Base-by-base conservation (phyloP, 2,329 filamentous ascomycete species). In the Plectosphaerella sp. region DNA sequence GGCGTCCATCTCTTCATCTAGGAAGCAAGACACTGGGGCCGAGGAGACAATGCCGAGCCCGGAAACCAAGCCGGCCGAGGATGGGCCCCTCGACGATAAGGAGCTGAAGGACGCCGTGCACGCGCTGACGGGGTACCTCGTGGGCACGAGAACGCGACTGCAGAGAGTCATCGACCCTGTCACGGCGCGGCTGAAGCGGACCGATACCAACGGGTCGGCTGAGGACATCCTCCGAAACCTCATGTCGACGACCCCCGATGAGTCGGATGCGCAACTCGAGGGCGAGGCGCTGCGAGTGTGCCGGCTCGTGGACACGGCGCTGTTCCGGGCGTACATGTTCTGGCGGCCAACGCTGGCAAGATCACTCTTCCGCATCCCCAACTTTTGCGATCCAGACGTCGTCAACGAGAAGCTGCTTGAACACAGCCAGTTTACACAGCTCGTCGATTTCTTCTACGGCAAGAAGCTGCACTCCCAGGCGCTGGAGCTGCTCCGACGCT, bases 381-480 rank as follows among this genome's bases (percentile, higher is more conserved):
- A 99, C 67, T 97, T 97, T 65, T 97, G 94, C 67, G 93, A 99
- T 61, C 93, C 94, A 0, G 87, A 90, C 28, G 94, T 97, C 3
- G 93, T 99, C 20, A 94, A 96, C 65, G 89, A 96, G 68, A 91
- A 91, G 61, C 75, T 99, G 5, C 84, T 96, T 54, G 90, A 96
- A 66, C 90, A 87, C 41, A 89, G 89, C 53, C 84, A 92, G 33
- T 97, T 96, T 69, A 93, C 87, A 49, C 93, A 97, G 70, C 76
- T 99, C 2, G 91, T 99, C n/a, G 93, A 97, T 67, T 99, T 99
- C 65, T 86, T 97, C 59, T 91, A 95, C 62, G 94, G 94, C 57
- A 99, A 99, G 73, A 92, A 88, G 67, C 79, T 97, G 41, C 94
- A 99, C 69, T 84, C 87, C 16, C 86, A 95, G 63, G 93, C 94